Evolutionary conservation across 2,329 filamentous ascomycete genomes (phyloP).

Genomic region (Colletotrichum chrysophilum): DNA sequence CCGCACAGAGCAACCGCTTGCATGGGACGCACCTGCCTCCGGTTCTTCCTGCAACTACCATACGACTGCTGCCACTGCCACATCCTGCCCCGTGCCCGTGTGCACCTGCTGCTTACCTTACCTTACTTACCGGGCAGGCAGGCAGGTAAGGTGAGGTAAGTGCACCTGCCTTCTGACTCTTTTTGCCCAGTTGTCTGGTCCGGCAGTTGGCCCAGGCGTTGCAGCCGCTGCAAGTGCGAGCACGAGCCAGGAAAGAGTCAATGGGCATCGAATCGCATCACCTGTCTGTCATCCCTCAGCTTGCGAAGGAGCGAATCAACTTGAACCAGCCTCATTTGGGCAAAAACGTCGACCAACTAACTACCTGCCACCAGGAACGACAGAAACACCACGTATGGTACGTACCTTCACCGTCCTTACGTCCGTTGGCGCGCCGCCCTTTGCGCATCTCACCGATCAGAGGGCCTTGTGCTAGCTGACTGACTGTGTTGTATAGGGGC

Average conservation of each 20-base stretch:
- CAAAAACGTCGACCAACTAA: neutral
- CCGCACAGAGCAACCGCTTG: slow-evolving; percentile 12
- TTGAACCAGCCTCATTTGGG: neutral
- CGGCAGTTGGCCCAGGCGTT: neutral
- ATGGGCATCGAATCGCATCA: neutral
- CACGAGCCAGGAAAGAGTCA: neutral
- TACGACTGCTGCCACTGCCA: neutral
- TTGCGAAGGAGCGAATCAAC: neutral
- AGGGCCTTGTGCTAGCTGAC: neutral
- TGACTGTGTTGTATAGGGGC: neutral
- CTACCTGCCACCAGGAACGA: neutral
- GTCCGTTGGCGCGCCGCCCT: neutral
- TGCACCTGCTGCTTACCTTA: neutral
- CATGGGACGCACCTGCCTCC: slow-evolving; percentile 7
- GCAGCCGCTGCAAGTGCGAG: neutral
- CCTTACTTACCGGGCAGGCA: neutral
- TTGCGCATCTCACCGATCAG: neutral
- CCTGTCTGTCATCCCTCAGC: neutral
- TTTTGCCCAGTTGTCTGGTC: neutral
- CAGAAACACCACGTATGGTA: neutral
- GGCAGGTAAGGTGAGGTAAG: neutral
- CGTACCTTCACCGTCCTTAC: neutral
- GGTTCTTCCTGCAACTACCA: neutral
- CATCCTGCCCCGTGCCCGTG: neutral
- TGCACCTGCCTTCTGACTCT: neutral